Percentiles rank a stretch among this genome's conserved stretches.
Conservation (phyloP, 2,329 filamentous ascomycete species). For the Fusarium torulosum region DNA sequence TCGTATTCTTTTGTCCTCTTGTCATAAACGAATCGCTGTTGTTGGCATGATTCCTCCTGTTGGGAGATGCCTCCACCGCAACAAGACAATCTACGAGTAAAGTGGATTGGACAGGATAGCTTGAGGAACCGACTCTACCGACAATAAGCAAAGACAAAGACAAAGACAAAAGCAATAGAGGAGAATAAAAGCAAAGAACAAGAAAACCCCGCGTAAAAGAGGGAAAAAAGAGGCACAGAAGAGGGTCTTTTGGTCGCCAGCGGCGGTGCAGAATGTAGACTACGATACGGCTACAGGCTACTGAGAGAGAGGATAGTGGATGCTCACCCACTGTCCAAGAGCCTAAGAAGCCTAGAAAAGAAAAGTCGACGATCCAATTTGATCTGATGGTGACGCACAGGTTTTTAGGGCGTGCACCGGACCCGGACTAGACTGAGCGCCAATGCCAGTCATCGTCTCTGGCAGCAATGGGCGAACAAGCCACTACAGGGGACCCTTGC, state of each 20-base stretch:
- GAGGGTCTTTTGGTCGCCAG: slow-evolving; percentile 43
- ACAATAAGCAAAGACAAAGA: slow-evolving; percentile 20
- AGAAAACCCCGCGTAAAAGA: slow-evolving; percentile 12
- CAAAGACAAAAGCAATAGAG: neutral
- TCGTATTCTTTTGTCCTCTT: slow-evolving; percentile 12
- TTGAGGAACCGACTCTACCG: slow-evolving; percentile 16
- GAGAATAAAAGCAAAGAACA: slow-evolving; percentile 1
- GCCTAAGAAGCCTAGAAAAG: neutral
- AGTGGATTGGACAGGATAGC: slow-evolving; percentile 22
- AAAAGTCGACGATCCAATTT: slow-evolving; percentile 47
- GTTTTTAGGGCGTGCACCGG: slow-evolving; percentile 44
- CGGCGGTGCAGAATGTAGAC: slow-evolving; percentile 34
- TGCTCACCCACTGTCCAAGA: neutral
- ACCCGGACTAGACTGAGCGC: slow-evolving; percentile 47
- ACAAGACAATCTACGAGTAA: slow-evolving; percentile 38
- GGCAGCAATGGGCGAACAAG: slow-evolving; percentile 39
- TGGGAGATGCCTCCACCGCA: slow-evolving; percentile 38
- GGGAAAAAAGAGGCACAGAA: slow-evolving; percentile 14
- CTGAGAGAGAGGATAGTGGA: neutral
- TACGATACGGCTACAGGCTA: neutral
- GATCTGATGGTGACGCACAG: slow-evolving; percentile 51
- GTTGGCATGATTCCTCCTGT: slow-evolving; percentile 37
- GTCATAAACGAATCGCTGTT: slow-evolving; percentile 26
- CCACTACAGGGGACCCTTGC: neutral
- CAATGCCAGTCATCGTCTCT: slow-evolving; percentile 50